Evolutionary conservation across 2,329 filamentous ascomycete species (phyloP), one percentile per base, ranked within the genome.

Genomic region (Cercospora zeina): DNA sequence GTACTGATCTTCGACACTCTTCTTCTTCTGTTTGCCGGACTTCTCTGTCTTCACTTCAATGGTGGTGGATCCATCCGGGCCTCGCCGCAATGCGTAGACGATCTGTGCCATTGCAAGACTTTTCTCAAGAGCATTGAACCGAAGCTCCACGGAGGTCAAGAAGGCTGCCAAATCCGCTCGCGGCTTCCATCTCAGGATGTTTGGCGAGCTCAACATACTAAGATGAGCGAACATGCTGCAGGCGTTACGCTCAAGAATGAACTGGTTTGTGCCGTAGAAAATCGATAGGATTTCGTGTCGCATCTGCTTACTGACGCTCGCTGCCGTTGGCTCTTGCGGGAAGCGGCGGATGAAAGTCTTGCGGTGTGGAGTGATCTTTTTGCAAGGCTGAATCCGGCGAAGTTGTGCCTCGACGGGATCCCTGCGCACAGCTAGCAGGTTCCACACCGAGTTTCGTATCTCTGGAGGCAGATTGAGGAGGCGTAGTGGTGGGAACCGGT

Each of bases 321-420:
- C 62, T 21, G 64, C 58, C 3, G 42, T 19, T 13, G 66, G 66
- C 53, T 65, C 65, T 45, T 45, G 58, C 8, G 66, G 66, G 59
- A 67, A 67, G n/a, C 58, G 57, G n/a, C 65, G 63, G 21, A 68
- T 54, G 19, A 63, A 45, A 14, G 39, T 61, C 37, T 49, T 49
- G 33, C 53, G 58, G 9, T 50, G 61, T 34, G 54, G 58, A 11
- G 45, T 62, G 3, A 53, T 34, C 47, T 54, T 63, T 21, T 59
- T 67, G 57, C 61, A 59, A n/a, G 61, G 59, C 19, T 58, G 62
- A 8, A 68, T 63, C 3, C 56, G 62, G 14, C 66, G 63, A 4
- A 68, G 39, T 31, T 68, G 65, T 49, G 65, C 66, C 42, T 65
- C 65, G 19, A 68, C 47, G n/a, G 65, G 63, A n/a, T 58, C 59